Evolutionary conservation across 768 basidiomycete species (phyloP).

Genomic region (Lactarius indigo): DNA sequence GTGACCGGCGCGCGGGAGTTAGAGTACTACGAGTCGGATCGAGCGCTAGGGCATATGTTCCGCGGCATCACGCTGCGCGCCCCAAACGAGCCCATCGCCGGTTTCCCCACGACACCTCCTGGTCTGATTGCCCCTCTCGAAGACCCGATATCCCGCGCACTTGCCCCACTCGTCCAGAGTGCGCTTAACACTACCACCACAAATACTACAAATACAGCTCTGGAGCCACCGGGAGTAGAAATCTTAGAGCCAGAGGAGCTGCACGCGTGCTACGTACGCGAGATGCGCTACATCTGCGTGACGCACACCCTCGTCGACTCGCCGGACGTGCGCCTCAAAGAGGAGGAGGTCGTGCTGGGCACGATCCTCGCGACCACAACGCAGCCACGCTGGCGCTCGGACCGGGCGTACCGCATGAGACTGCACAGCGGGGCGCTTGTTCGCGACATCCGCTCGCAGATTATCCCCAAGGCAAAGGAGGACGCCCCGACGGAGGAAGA

Average conservation of each 20-base stretch:
- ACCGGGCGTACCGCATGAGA: constrained; percentile 60
- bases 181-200: background rate
- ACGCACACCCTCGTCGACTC: constrained; percentile 63
- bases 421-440: constrained; percentile 53
- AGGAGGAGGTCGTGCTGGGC: constrained; percentile 73
- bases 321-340: constrained; percentile 53
- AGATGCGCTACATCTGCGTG: constrained; percentile 65
- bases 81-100: constrained; percentile 29
- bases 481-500: background rate
- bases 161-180: constrained; percentile 4
- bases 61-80: constrained; percentile 54
- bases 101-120: background rate
- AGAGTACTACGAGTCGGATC: constrained; percentile 68
- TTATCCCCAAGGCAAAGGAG: constrained; percentile 18
- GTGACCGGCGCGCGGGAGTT: constrained; percentile 43
- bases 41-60: constrained; percentile 70
- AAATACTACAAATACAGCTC: too few relatives aligned
- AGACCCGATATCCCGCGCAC: constrained; percentile 9
- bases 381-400: constrained; percentile 56
- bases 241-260: constrained; percentile 25
- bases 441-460: constrained; percentile 43
- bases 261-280: constrained; percentile 54
- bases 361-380: constrained; percentile 70
- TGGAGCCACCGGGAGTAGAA: background rate
- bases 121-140: background rate